Evolutionary conservation across 2,329 filamentous ascomycete genomes (phyloP).

Genomic region (Blastomyces percursus): DNA sequence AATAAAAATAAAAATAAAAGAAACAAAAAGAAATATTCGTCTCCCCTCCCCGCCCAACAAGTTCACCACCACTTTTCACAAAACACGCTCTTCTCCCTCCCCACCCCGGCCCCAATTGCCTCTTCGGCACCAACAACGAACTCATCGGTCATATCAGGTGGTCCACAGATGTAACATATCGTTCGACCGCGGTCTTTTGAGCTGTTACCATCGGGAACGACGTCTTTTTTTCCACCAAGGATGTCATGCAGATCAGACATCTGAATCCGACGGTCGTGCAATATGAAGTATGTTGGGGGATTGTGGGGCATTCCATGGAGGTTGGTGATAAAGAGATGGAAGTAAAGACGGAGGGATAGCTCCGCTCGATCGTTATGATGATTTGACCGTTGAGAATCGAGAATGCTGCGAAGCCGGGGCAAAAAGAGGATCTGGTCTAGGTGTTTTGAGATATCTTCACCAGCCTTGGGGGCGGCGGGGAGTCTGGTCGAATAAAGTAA

Average conservation of each 20-base stretch:
- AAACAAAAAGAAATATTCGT: background rate
- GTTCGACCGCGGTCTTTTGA: slow-evolving; percentile 23
- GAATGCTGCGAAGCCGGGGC: slow-evolving; percentile 33
- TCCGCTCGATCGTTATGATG: slow-evolving; percentile 5
- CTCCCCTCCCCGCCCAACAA: background rate
- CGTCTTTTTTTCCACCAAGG: slow-evolving; percentile 22
- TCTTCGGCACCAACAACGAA: slow-evolving; percentile 39
- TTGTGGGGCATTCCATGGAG: slow-evolving; percentile 17
- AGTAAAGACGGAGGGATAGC: slow-evolving; percentile 23
- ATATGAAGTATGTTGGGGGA: slow-evolving; percentile 16
- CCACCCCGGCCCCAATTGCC: slow-evolving; percentile 25
- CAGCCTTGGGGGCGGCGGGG: background rate
- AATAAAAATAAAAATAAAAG: background rate
- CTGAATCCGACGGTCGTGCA: slow-evolving; percentile 26
- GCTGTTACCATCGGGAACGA: slow-evolving; percentile 19
- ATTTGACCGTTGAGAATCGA: slow-evolving; percentile 18
- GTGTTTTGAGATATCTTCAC: slow-evolving; percentile 12
- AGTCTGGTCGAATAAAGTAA: slow-evolving; percentile 54
- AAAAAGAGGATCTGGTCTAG: slow-evolving; percentile 37
- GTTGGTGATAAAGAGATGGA: slow-evolving; percentile 23
- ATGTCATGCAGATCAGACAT: slow-evolving; percentile 27
- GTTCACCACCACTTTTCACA: slow-evolving; percentile 16
- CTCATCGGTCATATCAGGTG: slow-evolving; percentile 57
- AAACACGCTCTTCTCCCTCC: slow-evolving; percentile 41
- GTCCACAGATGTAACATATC: slow-evolving; percentile 57